Percentiles rank a stretch among this genome's conserved stretches.
Evolutionary conservation across 192 early-diverging fungal species (phyloP).

Genomic region (Rhizoclosmatium sp.): DNA sequence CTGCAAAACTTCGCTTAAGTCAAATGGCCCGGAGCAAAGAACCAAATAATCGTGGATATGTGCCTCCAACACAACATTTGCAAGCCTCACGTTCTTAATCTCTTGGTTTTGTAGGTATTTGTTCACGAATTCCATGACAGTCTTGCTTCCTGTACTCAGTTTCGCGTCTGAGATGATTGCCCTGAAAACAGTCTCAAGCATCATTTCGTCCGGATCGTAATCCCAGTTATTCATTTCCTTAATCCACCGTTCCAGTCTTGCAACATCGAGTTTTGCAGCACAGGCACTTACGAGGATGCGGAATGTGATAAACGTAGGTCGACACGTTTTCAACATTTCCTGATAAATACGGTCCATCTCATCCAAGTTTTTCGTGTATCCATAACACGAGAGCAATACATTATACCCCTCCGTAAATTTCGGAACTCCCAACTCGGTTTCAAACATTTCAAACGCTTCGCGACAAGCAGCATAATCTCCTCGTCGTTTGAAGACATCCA

Average conservation of each 20-base stretch:
- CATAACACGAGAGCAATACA: slow-evolving; percentile 42
- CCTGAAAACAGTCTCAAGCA: neutral
- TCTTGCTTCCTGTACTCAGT: neutral
- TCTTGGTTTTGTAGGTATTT: neutral
- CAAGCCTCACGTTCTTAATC: neutral
- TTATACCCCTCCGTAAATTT: slow-evolving; percentile 47
- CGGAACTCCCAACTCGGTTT: slow-evolving; percentile 28
- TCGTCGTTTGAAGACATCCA: slow-evolving; percentile 39
- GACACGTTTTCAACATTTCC: slow-evolving; percentile 12
- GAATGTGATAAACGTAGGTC: neutral
- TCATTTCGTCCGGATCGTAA: neutral
- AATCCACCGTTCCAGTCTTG: neutral
- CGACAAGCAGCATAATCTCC: slow-evolving; percentile 20
- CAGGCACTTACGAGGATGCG: neutral
- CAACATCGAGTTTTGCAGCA: neutral
- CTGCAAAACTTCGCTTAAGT: neutral
- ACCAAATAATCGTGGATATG: neutral
- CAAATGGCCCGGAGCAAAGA: neutral
- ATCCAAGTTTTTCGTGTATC: slow-evolving; percentile 17
- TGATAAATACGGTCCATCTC: neutral
- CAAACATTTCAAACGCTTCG: slow-evolving; percentile 24
- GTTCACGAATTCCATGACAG: neutral
- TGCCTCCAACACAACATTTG: slow-evolving; percentile 6
- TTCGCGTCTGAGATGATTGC: slow-evolving; percentile 5
- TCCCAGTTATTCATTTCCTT: neutral